phyloP scores from a whole-genome alignment of 2,329 filamentous ascomycete species.

The Fusarium begoniae region DNA sequence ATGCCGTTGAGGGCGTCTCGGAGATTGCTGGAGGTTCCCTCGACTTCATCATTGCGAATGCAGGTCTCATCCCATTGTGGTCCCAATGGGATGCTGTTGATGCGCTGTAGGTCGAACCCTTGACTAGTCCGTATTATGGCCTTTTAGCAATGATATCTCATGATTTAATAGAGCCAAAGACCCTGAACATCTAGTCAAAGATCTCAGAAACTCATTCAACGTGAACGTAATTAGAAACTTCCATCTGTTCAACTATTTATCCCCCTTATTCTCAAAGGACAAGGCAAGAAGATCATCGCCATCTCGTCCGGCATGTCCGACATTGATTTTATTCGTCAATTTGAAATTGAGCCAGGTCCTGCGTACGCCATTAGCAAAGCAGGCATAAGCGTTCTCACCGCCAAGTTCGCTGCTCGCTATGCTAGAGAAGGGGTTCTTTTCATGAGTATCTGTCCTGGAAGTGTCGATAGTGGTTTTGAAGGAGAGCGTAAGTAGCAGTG shows the following conservation, averaged over 20 bases:
- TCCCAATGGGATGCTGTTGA: neutral
- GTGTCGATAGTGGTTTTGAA: neutral
- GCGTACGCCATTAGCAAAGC: neutral
- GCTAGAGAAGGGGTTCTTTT: neutral
- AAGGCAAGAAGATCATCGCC: neutral
- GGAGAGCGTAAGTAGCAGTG: neutral
- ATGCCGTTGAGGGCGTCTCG: neutral
- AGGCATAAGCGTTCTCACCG: neutral
- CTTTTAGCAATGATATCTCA: neutral
- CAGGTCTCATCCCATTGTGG: neutral
- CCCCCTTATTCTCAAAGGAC: neutral
- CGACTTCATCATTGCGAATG: neutral
- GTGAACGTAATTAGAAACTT: neutral
- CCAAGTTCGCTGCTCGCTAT: neutral
- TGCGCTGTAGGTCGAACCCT: neutral
- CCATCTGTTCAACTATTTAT: neutral
- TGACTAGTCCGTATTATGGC: neutral
- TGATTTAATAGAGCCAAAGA: neutral
- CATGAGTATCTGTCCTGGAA: neutral
- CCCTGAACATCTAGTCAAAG: neutral
- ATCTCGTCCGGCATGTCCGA: neutral
- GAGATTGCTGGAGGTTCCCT: neutral
- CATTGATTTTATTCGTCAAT: neutral
- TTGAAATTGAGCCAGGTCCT: neutral
- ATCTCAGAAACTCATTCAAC: neutral